Evolutionary conservation across 345 rosid species (phyloP), one percentile per base, ranked within the genome.

Genomic region (Eucalyptus brandiana): DNA sequence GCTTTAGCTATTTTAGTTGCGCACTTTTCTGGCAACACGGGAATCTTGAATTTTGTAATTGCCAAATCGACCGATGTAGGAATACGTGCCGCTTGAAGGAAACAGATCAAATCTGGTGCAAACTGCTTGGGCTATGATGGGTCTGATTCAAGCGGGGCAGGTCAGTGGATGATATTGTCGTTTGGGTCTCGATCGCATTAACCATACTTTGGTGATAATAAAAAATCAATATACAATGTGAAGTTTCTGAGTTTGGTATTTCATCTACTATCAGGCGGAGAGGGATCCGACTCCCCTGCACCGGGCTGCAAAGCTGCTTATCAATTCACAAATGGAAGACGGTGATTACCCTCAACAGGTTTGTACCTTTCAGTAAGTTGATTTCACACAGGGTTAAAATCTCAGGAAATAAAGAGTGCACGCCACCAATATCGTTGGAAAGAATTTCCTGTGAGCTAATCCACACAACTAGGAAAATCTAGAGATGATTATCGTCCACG

Each of bases 321-420:
- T 97, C 90, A 96, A 92, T 92, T 95, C 96, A 24, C 98, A 96
- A 60, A 44, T 92, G 51, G 95, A 91, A 56, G 91, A 92, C 86
- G 98, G 98, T 24, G 96, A 93, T 87, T 97, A 95, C 65, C 98
- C 99, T 5, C 94, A 94, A 51, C 91, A 94, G 95, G 96, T 94
- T 88, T 18, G 32, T 28, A 67, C 24, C 80, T 69, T 34, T 18
- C 44, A 9, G 23, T 18, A 69, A 1, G 40, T 69, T 69, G 80
- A 34, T 34, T 19, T 69, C 42, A 3, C 19, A 34, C 18, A 32
- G 23, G 9, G 21, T 30, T 40, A 7, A n/a, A 4, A 62, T 44
- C 26, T 6, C 16, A 62, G 32, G 28, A 69, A 69, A 69, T 32
- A 69, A 34, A 69, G 24, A 32, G 42, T 18, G 80, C 23, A 18